Conservation (phyloP, 371 early-diverging fungal genomes). For the Mucor velutinosus region DNA sequence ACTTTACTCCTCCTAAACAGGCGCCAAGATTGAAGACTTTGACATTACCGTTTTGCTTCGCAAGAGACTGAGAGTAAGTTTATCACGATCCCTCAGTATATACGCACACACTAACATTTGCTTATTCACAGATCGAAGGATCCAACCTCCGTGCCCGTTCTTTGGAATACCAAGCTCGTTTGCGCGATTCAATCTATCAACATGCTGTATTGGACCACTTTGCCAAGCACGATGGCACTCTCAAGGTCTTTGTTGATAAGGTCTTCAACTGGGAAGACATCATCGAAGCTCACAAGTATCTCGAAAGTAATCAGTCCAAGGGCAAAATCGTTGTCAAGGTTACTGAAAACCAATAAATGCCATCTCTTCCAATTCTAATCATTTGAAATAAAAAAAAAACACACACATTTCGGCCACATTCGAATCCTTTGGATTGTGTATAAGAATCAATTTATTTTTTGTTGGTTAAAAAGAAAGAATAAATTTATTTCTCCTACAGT, state of each 20-base stretch:
- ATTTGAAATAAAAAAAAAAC: not conserved
- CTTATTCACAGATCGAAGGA: conserved; percentile 59
- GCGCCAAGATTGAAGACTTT: conserved; percentile 46
- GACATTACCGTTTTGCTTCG: conserved; percentile 58
- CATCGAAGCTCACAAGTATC: conserved; percentile 60
- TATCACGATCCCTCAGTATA: not conserved
- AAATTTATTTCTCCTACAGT: conserved; percentile 78
- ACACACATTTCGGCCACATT: not conserved
- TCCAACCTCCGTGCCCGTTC: conserved; percentile 70
- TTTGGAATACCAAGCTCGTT: conserved; percentile 60
- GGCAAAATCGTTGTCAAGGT: conserved; percentile 61
- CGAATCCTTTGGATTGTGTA: not conserved
- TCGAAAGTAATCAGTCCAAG: conserved; percentile 66
- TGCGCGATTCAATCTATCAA: conserved; percentile 51
- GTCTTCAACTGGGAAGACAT: conserved; percentile 72
- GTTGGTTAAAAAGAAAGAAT: not conserved
- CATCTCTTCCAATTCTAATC: conserved; percentile 31
- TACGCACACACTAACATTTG: not conserved
- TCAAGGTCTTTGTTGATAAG: conserved; percentile 61
- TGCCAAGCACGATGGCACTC: conserved; percentile 37
- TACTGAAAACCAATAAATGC: conserved; percentile 7
- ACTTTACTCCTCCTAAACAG: conserved; percentile 5
- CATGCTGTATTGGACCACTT: conserved; percentile 52
- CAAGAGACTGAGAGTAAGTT: conserved; percentile 64
- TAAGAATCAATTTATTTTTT: not conserved